Percentiles rank a stretch among this genome's conserved stretches.
Conservation (phyloP, 2,329 filamentous ascomycete species). For the Hypoxylon sp. region DNA sequence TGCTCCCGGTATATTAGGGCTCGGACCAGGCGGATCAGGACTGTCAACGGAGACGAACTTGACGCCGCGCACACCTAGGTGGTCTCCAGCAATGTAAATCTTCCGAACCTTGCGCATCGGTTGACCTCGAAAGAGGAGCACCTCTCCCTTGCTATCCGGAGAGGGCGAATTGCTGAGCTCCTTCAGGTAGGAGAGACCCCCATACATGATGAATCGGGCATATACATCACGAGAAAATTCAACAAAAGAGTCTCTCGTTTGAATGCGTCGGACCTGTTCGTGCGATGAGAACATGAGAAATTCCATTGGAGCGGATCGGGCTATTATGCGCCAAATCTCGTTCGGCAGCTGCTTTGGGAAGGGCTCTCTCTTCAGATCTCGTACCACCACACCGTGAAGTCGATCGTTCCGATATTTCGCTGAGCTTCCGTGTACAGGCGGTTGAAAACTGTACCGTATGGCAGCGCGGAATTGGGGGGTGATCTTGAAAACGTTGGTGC, state of each 20-base stretch:
- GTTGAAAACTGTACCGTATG: not conserved
- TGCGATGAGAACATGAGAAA: not conserved
- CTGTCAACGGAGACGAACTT: not conserved
- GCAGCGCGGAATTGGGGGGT: not conserved
- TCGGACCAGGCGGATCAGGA: not conserved
- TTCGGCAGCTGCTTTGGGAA: not conserved
- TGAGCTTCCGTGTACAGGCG: not conserved
- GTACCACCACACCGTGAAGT: not conserved
- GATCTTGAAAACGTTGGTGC: not conserved
- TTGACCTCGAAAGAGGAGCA: conserved; percentile 1
- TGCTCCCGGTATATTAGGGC: not conserved
- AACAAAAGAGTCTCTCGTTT: not conserved
- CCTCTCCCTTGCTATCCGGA: not conserved
- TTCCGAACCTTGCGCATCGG: not conserved
- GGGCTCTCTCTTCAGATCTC: not conserved
- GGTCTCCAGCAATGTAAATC: conserved; percentile 3
- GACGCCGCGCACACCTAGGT: not conserved
- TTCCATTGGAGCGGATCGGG: not conserved
- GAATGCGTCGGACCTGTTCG: not conserved
- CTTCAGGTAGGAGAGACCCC: conserved; percentile 1
- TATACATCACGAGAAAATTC: not conserved
- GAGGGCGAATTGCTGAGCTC: not conserved
- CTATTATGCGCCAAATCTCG: conserved; percentile 3
- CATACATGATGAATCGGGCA: not conserved
- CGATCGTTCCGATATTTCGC: not conserved